Conservation (phyloP, 2,329 filamentous ascomycete species). For the Pseudogymnoascus sp. region DNA sequence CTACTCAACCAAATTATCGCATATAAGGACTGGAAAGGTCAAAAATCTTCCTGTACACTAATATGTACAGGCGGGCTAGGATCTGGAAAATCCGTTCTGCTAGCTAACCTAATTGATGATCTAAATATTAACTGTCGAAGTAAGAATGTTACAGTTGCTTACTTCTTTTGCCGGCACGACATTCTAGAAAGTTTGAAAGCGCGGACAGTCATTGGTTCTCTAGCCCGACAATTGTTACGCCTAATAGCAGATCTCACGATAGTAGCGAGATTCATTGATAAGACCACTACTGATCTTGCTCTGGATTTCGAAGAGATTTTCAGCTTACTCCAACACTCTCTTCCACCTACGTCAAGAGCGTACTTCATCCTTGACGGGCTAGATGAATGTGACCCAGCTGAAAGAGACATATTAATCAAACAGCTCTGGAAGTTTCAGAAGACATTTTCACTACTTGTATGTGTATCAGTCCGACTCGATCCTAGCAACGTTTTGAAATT, state of each 20-base stretch:
- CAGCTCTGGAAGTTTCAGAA: constrained; percentile 24
- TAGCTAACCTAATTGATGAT: constrained; percentile 40
- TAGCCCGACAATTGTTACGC: constrained; percentile 34
- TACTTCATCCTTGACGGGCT: constrained; percentile 34
- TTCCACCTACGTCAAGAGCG: constrained; percentile 20
- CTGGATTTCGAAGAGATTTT: constrained; percentile 22
- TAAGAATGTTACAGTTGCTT: constrained; percentile 22
- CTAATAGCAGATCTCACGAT: constrained; percentile 23
- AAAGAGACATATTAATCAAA: constrained; percentile 16
- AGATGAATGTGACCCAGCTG: constrained; percentile 28
- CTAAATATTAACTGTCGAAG: constrained; percentile 25
- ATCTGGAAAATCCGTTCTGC: constrained; percentile 39
- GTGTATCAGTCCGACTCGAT: constrained; percentile 25
- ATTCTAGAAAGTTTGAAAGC: constrained; percentile 27
- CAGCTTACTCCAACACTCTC: constrained; percentile 21
- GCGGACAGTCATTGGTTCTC: constrained; percentile 30
- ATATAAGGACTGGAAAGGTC: constrained; percentile 30
- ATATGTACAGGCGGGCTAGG: constrained; percentile 37
- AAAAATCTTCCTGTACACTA: constrained; percentile 27
- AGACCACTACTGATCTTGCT: not conserved
- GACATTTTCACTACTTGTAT: constrained; percentile 23
- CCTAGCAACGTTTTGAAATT: constrained; percentile 18
- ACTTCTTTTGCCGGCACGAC: constrained; percentile 34
- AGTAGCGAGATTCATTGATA: not conserved
- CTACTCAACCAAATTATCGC: constrained; percentile 21